phyloP scores from a whole-genome alignment of 345 rosid species.

The Pseudoturritis turrita region DNA sequence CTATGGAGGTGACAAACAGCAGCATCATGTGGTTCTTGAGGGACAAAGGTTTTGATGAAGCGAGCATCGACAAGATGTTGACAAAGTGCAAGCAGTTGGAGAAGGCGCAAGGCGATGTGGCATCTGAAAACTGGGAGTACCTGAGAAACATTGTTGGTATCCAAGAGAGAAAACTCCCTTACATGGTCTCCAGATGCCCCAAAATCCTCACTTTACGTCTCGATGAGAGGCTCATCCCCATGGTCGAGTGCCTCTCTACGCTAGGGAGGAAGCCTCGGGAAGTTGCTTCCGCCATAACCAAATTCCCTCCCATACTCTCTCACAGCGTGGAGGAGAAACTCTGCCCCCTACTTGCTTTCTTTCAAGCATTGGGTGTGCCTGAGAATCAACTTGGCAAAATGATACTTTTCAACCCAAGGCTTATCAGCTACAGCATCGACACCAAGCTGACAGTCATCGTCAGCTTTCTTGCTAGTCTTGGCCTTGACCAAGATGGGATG shows the following conservation, averaged over 20 bases:
- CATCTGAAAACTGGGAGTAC: conserved; percentile 72
- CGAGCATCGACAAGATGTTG: conserved; percentile 50
- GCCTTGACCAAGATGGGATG: conserved; percentile 56
- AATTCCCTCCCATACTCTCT: conserved; percentile 67
- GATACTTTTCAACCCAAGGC: conserved; percentile 65
- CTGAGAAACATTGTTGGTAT: conserved; percentile 57
- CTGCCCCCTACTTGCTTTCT: conserved; percentile 80
- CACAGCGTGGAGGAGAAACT: conserved; percentile 81
- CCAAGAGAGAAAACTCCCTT: conserved; percentile 67
- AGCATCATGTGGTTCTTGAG: conserved; percentile 61
- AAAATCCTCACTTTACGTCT: conserved; percentile 59
- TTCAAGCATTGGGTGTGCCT: conserved; percentile 66
- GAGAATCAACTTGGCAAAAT: conserved; percentile 71
- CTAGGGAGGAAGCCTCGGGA: conserved; percentile 48
- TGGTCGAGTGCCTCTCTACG: conserved; percentile 57
- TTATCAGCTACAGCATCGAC: conserved; percentile 73
- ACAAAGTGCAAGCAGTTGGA: conserved; percentile 66
- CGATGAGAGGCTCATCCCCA: conserved; percentile 62
- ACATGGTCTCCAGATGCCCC: conserved; percentile 61
- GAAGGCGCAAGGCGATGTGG: conserved; percentile 44
- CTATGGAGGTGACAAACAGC: conserved; percentile 45
- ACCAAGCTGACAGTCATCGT: conserved; percentile 52
- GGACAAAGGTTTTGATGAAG: conserved; percentile 60
- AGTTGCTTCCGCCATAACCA: conserved; percentile 65
- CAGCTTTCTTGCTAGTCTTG: conserved; percentile 54